Percentiles rank a stretch among this genome's conserved stretches.
phyloP scores from a whole-genome alignment of 78 protist genomes.

The Cavenderia fasciculata region DNA sequence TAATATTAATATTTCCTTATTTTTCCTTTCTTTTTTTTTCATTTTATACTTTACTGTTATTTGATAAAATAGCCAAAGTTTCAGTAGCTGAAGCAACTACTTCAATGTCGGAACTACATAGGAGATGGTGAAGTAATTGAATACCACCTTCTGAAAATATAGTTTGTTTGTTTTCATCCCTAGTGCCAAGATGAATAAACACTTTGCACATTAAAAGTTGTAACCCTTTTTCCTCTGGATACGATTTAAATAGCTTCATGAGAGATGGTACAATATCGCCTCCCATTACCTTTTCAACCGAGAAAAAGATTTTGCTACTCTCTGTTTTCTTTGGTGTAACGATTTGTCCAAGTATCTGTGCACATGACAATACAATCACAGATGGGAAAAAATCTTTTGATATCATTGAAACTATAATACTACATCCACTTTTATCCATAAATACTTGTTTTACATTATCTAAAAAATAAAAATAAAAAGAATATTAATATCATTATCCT shows the following conservation, averaged over 20 bases:
- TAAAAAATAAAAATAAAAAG: background rate
- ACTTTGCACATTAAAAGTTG: conserved; percentile 57
- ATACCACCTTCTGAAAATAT: conserved; percentile 68
- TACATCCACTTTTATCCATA: conserved; percentile 55
- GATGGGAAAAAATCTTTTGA: conserved; percentile 37
- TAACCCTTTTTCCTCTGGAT: conserved; percentile 44
- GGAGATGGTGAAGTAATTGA: conserved; percentile 33
- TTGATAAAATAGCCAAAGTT: conserved; percentile 28
- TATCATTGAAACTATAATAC: conserved; percentile 46
- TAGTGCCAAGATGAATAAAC: conserved; percentile 38
- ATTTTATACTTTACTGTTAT: conserved; percentile 43
- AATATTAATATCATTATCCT: background rate
- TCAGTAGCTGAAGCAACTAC: conserved; percentile 24
- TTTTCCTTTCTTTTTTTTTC: background rate
- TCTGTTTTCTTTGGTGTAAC: conserved; percentile 42
- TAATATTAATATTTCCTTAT: background rate
- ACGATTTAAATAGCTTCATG: conserved; percentile 37
- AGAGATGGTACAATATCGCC: conserved; percentile 60
- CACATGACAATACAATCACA: conserved; percentile 31
- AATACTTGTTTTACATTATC: conserved; percentile 39
- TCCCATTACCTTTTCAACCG: conserved; percentile 53
- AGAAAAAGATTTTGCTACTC: background rate
- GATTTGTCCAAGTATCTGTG: conserved; percentile 46
- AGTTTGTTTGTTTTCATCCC: conserved; percentile 55
- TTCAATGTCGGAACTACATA: conserved; percentile 6